These are phyloP conservation scores for Saccharomyces jurei DNA, from an alignment of 805 yeast genomes.

Conservation along the genomic window DNA sequence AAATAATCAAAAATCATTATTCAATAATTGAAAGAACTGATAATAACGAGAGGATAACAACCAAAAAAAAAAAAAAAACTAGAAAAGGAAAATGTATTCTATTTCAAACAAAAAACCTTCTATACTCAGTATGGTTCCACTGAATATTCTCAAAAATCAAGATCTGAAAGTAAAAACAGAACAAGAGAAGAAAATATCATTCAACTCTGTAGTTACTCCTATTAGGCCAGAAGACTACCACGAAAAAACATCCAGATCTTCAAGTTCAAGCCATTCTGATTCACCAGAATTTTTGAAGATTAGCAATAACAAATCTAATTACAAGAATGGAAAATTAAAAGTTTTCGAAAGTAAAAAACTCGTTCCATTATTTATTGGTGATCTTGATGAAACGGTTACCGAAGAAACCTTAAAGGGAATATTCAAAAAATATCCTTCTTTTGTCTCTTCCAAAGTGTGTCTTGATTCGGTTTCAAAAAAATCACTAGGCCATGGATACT, in stretches of 20 bases:
- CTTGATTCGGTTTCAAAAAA: constrained; percentile 43
- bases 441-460: constrained; percentile 55
- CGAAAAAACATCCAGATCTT: background rate
- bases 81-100: background rate
- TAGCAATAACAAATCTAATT: background rate
- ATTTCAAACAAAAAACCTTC: background rate
- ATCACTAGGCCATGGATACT: constrained; percentile 68
- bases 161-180: background rate
- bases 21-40: background rate
- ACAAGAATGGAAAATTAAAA: background rate
- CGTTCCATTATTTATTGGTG: constrained; percentile 53
- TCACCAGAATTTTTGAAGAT: constrained; percentile 1
- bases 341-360: constrained; percentile 8
- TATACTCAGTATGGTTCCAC: background rate
- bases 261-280: constrained; percentile 4
- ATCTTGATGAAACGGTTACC: constrained; percentile 41
- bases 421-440: constrained; percentile 38
- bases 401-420: constrained; percentile 40
- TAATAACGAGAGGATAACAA: background rate
- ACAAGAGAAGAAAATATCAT: background rate
- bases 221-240: background rate
- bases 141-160: background rate
- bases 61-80: background rate
- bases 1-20: background rate
- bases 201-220: background rate